Base-by-base conservation (phyloP, 1,284 basidiomycete genomes). In the Trametes pubescens region DNA sequence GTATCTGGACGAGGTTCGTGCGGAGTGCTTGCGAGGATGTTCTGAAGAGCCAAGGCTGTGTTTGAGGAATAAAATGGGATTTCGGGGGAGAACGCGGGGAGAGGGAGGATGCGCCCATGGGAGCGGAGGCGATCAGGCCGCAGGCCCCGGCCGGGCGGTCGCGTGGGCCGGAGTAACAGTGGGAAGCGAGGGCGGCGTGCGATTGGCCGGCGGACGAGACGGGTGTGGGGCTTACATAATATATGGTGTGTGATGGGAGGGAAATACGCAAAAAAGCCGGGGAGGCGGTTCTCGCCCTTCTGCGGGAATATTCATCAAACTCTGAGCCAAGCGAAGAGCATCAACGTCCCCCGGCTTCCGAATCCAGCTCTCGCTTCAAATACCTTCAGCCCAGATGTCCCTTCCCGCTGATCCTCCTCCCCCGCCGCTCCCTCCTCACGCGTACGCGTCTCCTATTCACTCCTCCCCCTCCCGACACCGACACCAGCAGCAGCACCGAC, bases 321-420 rank as follows among this genome's bases (percentile, higher is more conserved):
- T 54, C 53, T 64, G 47, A 21, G 61, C 61, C 56, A 65, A 65
- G 60, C 53, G 63, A 44, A 48, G 40, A 34, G 35, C 26, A 44
- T 55, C 51, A 46, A 38, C 59, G 29, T 14, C 40, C 48, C 51
- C 61, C 51, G 49, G 46, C 55, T 61, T 40, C 65, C 63, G 53
- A 37, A 49, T 65, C 48, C 43, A 52, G 53, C 56, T 48, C 32
- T 52, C 62, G 62, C 52, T 66, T 69, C 67, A 69, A 69, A 69
- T 69, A 69, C 65, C 54, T 53, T 44, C 61, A 47, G 44, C 51
- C 49, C 48, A 44, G 21, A 53, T 59, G 54, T 48, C 60, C 65
- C 51, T 61, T 61, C 57, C 64, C 60, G 67, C 62, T 69, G 67
- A 69, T 69, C 67, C 67, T 48, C 52, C 62, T 43, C 62, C 55